Evolutionary conservation across 2,329 filamentous ascomycete species (phyloP).

Genomic region (Periconia digitata): DNA sequence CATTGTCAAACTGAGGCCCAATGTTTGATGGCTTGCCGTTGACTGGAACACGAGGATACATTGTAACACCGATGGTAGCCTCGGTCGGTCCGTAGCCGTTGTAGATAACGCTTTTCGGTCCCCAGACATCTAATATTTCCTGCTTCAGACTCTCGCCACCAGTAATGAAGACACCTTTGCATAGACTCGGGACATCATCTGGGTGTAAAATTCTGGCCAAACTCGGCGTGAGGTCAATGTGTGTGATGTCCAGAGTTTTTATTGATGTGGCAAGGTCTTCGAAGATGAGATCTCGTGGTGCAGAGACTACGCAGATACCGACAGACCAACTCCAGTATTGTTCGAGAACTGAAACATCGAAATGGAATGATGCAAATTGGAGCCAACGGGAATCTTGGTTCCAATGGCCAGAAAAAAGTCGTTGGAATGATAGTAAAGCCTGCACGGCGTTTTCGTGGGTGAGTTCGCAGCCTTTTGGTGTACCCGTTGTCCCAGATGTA

Average conservation of each 20-base stretch:
- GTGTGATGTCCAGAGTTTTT: slow-evolving; percentile 72
- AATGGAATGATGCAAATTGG: slow-evolving; percentile 92
- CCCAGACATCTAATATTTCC: slow-evolving; percentile 87
- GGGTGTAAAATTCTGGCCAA: slow-evolving; percentile 78
- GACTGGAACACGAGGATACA: slow-evolving; percentile 76
- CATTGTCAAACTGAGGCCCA: slow-evolving; percentile 82
- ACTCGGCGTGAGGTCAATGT: slow-evolving; percentile 90
- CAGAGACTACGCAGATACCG: slow-evolving; percentile 80
- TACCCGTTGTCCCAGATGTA: slow-evolving; percentile 84
- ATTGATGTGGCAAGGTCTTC: slow-evolving; percentile 79
- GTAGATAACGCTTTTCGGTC: slow-evolving; percentile 76
- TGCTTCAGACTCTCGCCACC: slow-evolving; percentile 87
- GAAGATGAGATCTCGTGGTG: slow-evolving; percentile 80
- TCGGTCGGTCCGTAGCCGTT: slow-evolving; percentile 92
- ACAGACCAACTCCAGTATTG: slow-evolving; percentile 97
- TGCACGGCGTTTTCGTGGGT: slow-evolving; percentile 89
- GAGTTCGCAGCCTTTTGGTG: slow-evolving; percentile 83
- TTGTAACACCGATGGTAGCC: slow-evolving; percentile 89
- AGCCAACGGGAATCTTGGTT: slow-evolving; percentile 74
- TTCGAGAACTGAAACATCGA: slow-evolving; percentile 89
- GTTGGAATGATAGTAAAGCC: slow-evolving; percentile 82
- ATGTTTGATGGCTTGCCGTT: slow-evolving; percentile 87
- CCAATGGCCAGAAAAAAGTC: slow-evolving; percentile 77
- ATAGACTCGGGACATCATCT: slow-evolving; percentile 76
- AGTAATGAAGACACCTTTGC: slow-evolving; percentile 86